These are phyloP conservation scores for Hypoxylon fragiforme DNA, from an alignment of 495 filamentous ascomycete genomes.

Conservation along the genomic window DNA sequence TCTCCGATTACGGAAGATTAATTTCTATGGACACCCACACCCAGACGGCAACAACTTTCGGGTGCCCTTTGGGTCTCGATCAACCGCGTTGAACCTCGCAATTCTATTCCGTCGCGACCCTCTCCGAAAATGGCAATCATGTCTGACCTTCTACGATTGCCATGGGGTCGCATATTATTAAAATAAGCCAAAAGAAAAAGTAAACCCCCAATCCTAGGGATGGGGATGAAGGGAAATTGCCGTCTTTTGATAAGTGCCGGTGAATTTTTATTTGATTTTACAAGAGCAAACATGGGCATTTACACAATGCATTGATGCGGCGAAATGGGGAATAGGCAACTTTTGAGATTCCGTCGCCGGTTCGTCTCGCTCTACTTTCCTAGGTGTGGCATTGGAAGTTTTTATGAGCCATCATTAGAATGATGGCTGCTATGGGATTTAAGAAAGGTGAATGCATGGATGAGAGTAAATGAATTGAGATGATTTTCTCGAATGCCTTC, in stretches of 20 bases:
- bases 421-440: slow-evolving; percentile 6
- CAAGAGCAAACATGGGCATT: background rate
- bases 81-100: too few species aligned
- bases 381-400: slow-evolving; percentile 6
- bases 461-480: slow-evolving; percentile 23
- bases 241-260: slow-evolving; percentile 2
- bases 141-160: background rate
- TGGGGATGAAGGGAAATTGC: slow-evolving; percentile 1
- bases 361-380: background rate
- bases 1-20: too few species aligned
- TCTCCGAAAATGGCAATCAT: background rate
- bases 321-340: slow-evolving; percentile 15
- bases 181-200: background rate
- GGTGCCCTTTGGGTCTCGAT: background rate
- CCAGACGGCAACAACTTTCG: too few species aligned
- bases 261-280: background rate
- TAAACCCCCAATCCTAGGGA: slow-evolving; percentile 3
- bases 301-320: slow-evolving; percentile 30
- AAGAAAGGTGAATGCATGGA: slow-evolving; percentile 18
- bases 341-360: background rate
- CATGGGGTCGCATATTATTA: background rate
- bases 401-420: slow-evolving; percentile 9
- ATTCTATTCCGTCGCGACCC: background rate
- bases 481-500: slow-evolving; percentile 10
- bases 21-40: too few species aligned